Conservation (phyloP, 495 filamentous ascomycete genomes). For the Tuber aestivum region DNA sequence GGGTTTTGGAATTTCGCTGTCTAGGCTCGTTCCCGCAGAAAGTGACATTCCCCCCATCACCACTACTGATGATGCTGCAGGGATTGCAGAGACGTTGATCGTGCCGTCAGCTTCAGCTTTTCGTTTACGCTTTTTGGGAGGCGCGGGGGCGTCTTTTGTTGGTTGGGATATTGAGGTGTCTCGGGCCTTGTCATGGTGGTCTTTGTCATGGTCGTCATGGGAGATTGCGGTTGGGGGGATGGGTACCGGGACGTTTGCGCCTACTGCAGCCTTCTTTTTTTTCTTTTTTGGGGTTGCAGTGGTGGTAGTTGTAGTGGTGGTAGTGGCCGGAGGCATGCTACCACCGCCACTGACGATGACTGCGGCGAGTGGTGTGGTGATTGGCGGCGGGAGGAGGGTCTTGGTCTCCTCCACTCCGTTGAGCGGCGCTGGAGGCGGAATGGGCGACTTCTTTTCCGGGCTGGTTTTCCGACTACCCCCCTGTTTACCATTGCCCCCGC, state of each 20-base stretch:
- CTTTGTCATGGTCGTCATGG: constrained; percentile 10
- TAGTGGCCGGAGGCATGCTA: background rate
- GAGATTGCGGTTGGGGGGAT: constrained; percentile 6
- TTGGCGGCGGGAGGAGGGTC: constrained; percentile 11
- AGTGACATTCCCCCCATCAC: background rate
- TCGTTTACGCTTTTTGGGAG: constrained; percentile 38
- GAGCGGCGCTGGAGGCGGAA: constrained; percentile 13
- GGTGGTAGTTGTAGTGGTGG: constrained; percentile 6
- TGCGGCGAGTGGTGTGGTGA: constrained; percentile 6
- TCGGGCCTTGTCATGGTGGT: constrained; percentile 18
- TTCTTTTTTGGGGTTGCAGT: constrained; percentile 36
- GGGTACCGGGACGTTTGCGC: background rate
- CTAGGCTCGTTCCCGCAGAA: background rate
- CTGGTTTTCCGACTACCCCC: constrained; percentile 31
- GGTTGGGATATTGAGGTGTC: constrained; percentile 18
- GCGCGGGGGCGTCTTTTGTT: constrained; percentile 1
- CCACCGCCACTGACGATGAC: background rate
- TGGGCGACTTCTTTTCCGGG: constrained; percentile 32
- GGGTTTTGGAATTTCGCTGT: constrained; percentile 12
- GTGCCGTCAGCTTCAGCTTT: constrained; percentile 22
- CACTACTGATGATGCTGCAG: background rate
- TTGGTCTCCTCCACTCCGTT: background rate
- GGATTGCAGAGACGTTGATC: background rate
- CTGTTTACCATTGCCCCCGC: constrained; percentile 6
- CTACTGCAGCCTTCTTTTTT: constrained; percentile 28